Evolutionary conservation across 257 asterid species (phyloP), one percentile per base, ranked within the genome.

Genomic region (Solanum chaucha): DNA sequence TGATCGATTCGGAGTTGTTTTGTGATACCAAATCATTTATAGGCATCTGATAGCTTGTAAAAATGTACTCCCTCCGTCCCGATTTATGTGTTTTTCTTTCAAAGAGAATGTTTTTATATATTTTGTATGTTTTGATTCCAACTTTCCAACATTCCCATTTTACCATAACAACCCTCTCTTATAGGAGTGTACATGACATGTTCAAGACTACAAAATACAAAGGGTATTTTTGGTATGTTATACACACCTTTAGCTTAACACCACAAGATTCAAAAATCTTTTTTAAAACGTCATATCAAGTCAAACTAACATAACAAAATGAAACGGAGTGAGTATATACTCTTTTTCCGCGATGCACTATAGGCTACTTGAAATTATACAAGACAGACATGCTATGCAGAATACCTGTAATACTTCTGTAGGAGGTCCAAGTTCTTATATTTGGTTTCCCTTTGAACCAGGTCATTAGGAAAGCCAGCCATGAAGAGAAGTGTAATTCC

Each of bases 401-500:
- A 82, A 77, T 84, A 89, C 91, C 91, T 87, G 84, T 87, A 84
- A 64, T 89, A 89, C 48, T 89, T 89, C 36, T 87, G 91, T 55
- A 87, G 73, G 61, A 89, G 89, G 40, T 87, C 88, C 84, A 89
- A 87, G 11, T 89, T 89, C 74, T 85, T 89, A 85, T 87, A 77
- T 59, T 89, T 89, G 78, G 91, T 87, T 87, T 89, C 89, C 6
- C 64, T 89, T 58, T 89, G 91, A 59, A 87, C 91, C 70, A 84
- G 73, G 40, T 87, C 85, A 84, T 84, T 84, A 30, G 89, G 88
- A 71, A 84, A 89, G 15, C 91, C 91, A 30, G 88, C 89, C 91
- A 89, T 89, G 58, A 89, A 89, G 22, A 89, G 89, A 77, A 89
- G 91, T 30, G 91, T 89, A 38, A 89, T 87, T 41, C 91, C 91